Base-by-base conservation (phyloP, 2,329 filamentous ascomycete genomes). In the Leptodontidium sp. region DNA sequence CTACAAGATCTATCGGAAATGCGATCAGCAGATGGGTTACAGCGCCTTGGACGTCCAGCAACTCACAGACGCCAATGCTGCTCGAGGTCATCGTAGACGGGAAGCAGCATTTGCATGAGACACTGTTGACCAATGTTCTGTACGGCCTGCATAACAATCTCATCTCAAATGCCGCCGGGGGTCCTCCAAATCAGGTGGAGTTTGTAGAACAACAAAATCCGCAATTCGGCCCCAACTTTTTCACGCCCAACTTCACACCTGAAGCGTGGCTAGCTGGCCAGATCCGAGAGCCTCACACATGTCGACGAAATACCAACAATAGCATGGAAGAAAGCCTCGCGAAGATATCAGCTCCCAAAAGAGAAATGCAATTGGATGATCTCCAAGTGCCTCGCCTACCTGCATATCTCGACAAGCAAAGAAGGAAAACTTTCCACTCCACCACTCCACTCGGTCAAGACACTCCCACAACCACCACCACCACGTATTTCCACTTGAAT, bases 11-110 rank as follows among this genome's bases (percentile, higher is more conserved):
- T 70, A 57, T 72, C 64, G 67, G 61, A 68, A 69, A 40, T 53
- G 45, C 61, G 72, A 73, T 72, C 70, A 73, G 71, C 70, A 67
- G 61, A 71, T 71, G 57, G 35, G 57, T 11, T 52, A 55, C 66
- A 59, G 43, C 15, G 17, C 47, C 26, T 45, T 61, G 65, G 55
- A 57, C 45, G 49, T 67, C 64, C 50, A 66, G 58, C 62, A 49
- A 67, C 58, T 67, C 62, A 61, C 38, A 66, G 64, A 63, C 63
- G 65, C 70, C 69, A 71, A 71, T 74, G 71, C 69, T 72, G 58
- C 61, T 71, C 73, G 70, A 75, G 72, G 70, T 70, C 70, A 70
- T 73, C 66, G 69, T 70, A 45, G 29, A 71, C 73, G 74, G 75
- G 61, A 73, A 64, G 67, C 62, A 71, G 70, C 75, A 76, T 70